Evolutionary conservation across 768 basidiomycete genomes (phyloP).

Genomic region (Tulasnella sp.): DNA sequence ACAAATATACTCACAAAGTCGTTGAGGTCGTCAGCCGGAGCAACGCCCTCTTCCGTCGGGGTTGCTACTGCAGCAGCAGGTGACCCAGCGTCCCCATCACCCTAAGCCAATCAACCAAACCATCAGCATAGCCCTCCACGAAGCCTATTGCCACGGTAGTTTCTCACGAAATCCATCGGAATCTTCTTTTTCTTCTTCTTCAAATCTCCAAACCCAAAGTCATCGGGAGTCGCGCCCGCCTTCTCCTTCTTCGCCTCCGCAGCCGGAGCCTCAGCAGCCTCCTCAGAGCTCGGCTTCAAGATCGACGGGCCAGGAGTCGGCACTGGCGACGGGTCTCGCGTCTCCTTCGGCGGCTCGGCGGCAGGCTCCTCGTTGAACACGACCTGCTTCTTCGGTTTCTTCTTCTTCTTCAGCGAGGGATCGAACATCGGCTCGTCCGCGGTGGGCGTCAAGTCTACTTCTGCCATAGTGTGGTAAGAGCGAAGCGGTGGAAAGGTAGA

Average conservation of each 20-base stretch:
- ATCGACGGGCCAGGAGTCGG: constrained; percentile 7
- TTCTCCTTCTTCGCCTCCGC: constrained; percentile 21
- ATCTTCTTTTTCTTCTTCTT: constrained; percentile 88
- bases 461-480: background rate
- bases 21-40: background rate
- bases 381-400: constrained; percentile 79
- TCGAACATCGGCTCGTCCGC: constrained; percentile 72
- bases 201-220: constrained; percentile 74
- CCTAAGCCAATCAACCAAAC: background rate
- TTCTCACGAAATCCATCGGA: constrained; percentile 35
- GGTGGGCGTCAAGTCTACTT: constrained; percentile 31
- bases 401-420: constrained; percentile 59
- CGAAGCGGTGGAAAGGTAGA: background rate
- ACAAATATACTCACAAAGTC: background rate
- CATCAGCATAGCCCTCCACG: background rate
- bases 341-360: constrained; percentile 52
- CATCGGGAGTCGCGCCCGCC: constrained; percentile 25
- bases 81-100: background rate
- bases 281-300: constrained; percentile 12
- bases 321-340: background rate
- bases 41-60: constrained; percentile 15
- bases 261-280: constrained; percentile 25
- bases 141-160: background rate
- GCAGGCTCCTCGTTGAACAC: constrained; percentile 76
- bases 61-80: constrained; percentile 15